Evolutionary conservation across 306 rosid species (phyloP).

Genomic region (Vigna reflexopilosa): DNA sequence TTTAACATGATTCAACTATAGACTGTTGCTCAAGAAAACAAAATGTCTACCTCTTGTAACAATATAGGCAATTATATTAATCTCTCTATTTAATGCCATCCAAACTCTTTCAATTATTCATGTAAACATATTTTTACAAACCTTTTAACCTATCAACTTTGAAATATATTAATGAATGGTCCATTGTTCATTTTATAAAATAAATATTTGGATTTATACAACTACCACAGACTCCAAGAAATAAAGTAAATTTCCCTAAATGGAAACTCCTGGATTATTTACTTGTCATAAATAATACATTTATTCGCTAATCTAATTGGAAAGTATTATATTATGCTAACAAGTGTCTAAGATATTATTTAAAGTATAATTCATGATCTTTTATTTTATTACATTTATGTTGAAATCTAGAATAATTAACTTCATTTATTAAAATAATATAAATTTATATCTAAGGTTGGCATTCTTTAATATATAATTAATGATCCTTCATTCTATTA

Average conservation of each 20-base stretch:
- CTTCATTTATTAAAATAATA: no score
- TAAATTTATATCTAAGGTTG: no score
- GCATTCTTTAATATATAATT: no score
- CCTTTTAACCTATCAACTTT: neutral
- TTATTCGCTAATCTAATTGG: no score
- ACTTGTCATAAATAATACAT: neutral
- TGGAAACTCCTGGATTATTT: neutral
- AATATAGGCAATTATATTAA: neutral
- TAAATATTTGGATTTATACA: neutral
- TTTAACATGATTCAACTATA: slow-evolving; percentile 3
- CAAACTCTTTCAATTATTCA: neutral
- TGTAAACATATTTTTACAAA: neutral
- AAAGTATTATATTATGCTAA: no score
- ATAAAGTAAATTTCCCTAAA: neutral
- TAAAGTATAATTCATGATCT: no score
- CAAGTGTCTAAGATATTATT: no score
- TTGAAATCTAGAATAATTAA: no score
- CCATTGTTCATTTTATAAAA: neutral
- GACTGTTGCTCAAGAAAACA: neutral
- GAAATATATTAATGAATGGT: neutral
- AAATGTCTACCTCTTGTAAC: neutral
- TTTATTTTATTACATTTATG: no score
- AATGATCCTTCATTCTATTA: no score
- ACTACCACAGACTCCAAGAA: neutral
- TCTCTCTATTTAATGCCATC: neutral